Conservation (phyloP, 331 rosid genomes). For the Quercus lobata region DNA sequence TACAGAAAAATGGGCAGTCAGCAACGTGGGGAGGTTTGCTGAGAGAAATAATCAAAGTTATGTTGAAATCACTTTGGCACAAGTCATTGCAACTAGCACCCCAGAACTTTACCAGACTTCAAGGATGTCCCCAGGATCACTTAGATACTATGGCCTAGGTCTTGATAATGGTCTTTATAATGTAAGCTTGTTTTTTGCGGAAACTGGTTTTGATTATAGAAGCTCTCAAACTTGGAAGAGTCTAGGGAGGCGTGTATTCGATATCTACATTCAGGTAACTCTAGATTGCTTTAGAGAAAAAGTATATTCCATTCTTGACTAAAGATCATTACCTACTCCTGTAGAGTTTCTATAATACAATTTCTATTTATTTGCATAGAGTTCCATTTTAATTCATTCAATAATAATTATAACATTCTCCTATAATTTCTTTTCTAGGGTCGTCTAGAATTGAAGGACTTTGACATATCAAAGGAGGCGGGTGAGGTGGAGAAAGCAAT, state of each 20-base stretch:
- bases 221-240: constrained; percentile 50
- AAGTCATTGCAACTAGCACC: constrained; percentile 19
- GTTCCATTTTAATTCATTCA: no score
- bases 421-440: constrained; percentile 35
- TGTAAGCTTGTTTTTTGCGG: constrained; percentile 62
- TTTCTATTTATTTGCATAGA: no score
- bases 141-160: constrained; percentile 80
- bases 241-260: constrained; percentile 65
- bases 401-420: background rate
- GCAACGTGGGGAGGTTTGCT: constrained; percentile 61
- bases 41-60: constrained; percentile 11
- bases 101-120: constrained; percentile 61
- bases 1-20: constrained; percentile 63
- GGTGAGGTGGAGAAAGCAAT: constrained; percentile 41
- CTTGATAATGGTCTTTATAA: constrained; percentile 78
- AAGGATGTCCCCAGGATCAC: constrained; percentile 69
- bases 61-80: constrained; percentile 29
- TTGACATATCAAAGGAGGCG: constrained; percentile 56
- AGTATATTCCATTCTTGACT: no score
- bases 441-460: constrained; percentile 44
- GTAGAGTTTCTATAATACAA: no score
- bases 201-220: constrained; percentile 25
- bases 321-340: background rate
- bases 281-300: no score
- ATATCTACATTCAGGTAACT: constrained; percentile 69